phyloP scores from a whole-genome alignment of 2,329 filamentous ascomycete species.

The Fusarium acutatum region DNA sequence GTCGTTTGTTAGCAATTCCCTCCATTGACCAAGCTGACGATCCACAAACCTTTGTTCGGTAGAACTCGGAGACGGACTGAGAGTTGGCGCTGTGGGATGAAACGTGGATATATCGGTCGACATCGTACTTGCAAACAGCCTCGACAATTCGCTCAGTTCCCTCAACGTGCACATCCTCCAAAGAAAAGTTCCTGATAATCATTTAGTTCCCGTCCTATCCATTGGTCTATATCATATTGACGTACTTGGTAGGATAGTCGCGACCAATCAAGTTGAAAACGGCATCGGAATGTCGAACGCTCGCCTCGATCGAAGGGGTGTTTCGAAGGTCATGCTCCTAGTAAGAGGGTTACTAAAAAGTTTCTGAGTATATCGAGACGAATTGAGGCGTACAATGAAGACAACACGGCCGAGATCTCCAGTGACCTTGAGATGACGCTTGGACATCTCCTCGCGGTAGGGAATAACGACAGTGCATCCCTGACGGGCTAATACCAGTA shows the following conservation, averaged over 20 bases:
- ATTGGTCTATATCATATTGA: background rate
- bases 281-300: conserved; percentile 94
- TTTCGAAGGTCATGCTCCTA: conserved; percentile 96
- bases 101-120: conserved; percentile 95
- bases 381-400: conserved; percentile 72
- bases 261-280: conserved; percentile 97
- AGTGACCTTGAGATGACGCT: conserved; percentile 95
- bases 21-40: too few relatives aligned
- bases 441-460: conserved; percentile 96
- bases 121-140: conserved; percentile 95
- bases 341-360: conserved; percentile 25
- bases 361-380: background rate
- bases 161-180: conserved; percentile 93
- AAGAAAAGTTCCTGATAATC: conserved; percentile 83
- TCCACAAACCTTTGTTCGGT: conserved; percentile 78
- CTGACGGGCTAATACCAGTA: conserved; percentile 71
- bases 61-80: conserved; percentile 87
- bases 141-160: conserved; percentile 92
- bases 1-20: conserved; percentile 22
- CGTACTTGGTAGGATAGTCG: conserved; percentile 93
- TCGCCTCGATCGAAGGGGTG: conserved; percentile 94
- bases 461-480: conserved; percentile 95
- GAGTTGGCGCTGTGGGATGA: conserved; percentile 91
- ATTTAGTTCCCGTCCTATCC: conserved; percentile 31
- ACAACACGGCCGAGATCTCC: conserved; percentile 90